phyloP scores from a whole-genome alignment of 2,329 filamentous ascomycete species.

The Arthrobotrys conoides region DNA sequence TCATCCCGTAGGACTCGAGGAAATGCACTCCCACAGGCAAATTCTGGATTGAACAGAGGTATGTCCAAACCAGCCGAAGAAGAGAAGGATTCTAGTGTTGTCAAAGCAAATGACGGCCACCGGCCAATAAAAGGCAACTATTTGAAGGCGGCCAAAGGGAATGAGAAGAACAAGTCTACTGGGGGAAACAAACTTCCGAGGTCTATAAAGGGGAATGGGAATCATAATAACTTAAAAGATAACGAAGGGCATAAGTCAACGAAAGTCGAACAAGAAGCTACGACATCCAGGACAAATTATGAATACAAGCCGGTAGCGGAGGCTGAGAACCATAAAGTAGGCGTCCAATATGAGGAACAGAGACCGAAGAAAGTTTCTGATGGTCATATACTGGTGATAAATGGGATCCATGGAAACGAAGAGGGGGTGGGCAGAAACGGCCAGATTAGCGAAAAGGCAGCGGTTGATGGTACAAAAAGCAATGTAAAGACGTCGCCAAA shows the following conservation, averaged over 20 bases:
- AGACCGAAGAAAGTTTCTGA: background rate
- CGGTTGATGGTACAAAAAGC: background rate
- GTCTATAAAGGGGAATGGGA: background rate
- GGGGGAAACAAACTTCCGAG: background rate
- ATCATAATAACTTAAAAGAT: background rate
- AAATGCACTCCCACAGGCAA: slow-evolving; percentile 1
- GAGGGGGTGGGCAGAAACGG: background rate
- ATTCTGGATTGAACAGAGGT: background rate
- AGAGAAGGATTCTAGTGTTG: too few species aligned
- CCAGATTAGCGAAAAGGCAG: background rate
- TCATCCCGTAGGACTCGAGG: slow-evolving; percentile 16
- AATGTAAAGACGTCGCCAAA: background rate
- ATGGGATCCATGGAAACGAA: slow-evolving; percentile 14
- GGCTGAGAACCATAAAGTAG: background rate
- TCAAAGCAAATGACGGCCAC: slow-evolving; percentile 6
- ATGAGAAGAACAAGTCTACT: background rate
- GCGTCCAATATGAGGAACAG: background rate
- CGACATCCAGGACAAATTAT: too few species aligned
- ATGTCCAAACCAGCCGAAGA: background rate
- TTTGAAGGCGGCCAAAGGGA: background rate
- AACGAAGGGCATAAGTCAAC: background rate
- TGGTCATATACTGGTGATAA: slow-evolving; percentile 11
- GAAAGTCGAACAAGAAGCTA: background rate
- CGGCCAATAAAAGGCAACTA: background rate
- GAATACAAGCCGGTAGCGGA: background rate